Base-by-base conservation (phyloP, 176 grass and related monocot genomes). In the Cenchrus fungigraminus region DNA sequence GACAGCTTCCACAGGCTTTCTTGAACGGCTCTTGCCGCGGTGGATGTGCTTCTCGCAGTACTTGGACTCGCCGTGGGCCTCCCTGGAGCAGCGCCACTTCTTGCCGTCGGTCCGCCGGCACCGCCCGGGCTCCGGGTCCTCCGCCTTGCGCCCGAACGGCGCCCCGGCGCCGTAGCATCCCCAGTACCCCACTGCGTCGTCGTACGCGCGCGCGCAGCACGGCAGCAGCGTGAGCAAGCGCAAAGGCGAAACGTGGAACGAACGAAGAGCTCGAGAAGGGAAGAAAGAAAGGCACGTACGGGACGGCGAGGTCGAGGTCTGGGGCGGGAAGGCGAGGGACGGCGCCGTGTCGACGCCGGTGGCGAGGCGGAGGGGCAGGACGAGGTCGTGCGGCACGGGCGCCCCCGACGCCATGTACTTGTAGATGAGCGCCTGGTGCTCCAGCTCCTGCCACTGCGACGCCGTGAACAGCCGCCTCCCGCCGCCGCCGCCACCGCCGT, bases 21-120 rank as follows among this genome's bases (percentile, higher is more conserved):
- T 98, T 95, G 95, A 98, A 98, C 95, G 91, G 91, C 89, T 93
- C 83, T 95, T 98, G 67, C 95, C 95, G 82, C 95, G 88, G 91
- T 98, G 95, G 82, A 98, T 92, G 82, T 98, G 95, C 79, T 92
- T 95, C 85, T 98, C 95, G 54, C 95, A 98, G 82, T 98, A 98
- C 86, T 98, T 98, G 76, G 95, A 98, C 22, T 98, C 92, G 9
- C 91, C 89, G 83, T 87, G 82, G 6, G 93, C 93, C 80, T 98
- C 95, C 79, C 89, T 90, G 16, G 95, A 95, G 87, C 95, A 98
- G 1, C 95, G 86, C 95, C 95, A 98, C 79, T 98, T 98, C 89
- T 98, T 98, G 57, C 95, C 95, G 71, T 98, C 95, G 25, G 95
- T 98, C 34, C 95, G 90, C 60, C 95, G 78, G 83, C 95, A 98